Conservation (phyloP, 176 grass and related monocot genomes). For the Triticum aestivum region DNA sequence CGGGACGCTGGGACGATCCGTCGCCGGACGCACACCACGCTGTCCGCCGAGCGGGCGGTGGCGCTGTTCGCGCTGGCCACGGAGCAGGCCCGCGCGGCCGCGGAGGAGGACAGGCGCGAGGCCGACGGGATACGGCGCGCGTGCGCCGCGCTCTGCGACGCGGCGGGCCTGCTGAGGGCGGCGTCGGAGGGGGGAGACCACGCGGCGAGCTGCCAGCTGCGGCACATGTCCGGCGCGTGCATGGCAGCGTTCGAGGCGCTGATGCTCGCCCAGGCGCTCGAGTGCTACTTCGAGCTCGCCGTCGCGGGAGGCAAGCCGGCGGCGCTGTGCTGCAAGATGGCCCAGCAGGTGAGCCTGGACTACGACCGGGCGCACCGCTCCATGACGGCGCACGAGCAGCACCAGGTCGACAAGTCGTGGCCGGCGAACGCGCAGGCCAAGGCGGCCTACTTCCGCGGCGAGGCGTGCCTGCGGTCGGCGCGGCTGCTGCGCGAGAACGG, state of each 20-base stretch:
- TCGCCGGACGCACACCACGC: neutral
- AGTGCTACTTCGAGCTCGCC: slow-evolving; percentile 65
- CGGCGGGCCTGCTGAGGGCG: slow-evolving; percentile 44
- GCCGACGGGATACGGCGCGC: slow-evolving; percentile 48
- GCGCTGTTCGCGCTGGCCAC: slow-evolving; percentile 52
- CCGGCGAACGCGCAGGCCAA: slow-evolving; percentile 46
- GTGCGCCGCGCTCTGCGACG: slow-evolving; percentile 45
- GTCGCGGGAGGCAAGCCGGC: slow-evolving; percentile 36
- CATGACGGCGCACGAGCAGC: slow-evolving; percentile 23
- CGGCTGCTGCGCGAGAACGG: slow-evolving; percentile 33
- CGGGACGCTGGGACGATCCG: slow-evolving; percentile 18
- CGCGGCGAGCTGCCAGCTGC: neutral
- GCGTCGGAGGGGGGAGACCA: neutral
- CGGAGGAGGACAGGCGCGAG: slow-evolving; percentile 33
- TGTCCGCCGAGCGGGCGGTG: slow-evolving; percentile 43
- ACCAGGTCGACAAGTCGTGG: slow-evolving; percentile 56
- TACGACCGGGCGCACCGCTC: slow-evolving; percentile 34
- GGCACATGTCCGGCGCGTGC: slow-evolving; percentile 44
- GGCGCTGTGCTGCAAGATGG: slow-evolving; percentile 46
- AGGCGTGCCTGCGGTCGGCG: slow-evolving; percentile 50
- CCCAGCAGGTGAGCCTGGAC: slow-evolving; percentile 59
- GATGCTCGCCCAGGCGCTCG: slow-evolving; percentile 63
- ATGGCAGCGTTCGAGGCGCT: slow-evolving; percentile 47
- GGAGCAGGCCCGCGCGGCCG: slow-evolving; percentile 38
- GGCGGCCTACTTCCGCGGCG: slow-evolving; percentile 52